phyloP scores from a whole-genome alignment of 78 protist genomes.

The Dictyostelium citrinum region DNA sequence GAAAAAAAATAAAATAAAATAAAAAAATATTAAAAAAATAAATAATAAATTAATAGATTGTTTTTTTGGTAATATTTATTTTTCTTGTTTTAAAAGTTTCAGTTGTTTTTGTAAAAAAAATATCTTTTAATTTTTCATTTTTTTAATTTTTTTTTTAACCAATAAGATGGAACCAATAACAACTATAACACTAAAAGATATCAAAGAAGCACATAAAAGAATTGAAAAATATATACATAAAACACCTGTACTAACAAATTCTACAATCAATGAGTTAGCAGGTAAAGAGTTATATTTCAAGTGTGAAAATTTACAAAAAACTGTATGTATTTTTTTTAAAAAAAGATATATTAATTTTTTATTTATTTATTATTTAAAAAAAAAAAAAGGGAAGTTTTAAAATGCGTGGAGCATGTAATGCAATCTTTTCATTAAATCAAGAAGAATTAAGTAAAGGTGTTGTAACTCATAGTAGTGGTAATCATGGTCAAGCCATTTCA shows the following conservation, averaged over 20 bases:
- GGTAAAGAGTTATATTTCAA: slow-evolving; percentile 73
- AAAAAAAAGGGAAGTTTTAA: slow-evolving; percentile 86
- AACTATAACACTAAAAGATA: slow-evolving; percentile 30
- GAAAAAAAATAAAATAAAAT: neutral
- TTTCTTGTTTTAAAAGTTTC: no score
- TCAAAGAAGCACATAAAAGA: slow-evolving; percentile 63
- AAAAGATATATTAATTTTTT: no score
- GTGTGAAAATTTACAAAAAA: slow-evolving; percentile 84
- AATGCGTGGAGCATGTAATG: slow-evolving; percentile 84
- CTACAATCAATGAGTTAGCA: slow-evolving; percentile 45
- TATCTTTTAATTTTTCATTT: neutral
- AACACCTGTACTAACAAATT: slow-evolving; percentile 70
- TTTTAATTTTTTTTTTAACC: neutral
- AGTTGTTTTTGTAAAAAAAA: no score
- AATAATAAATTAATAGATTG: no score
- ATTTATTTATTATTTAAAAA: no score
- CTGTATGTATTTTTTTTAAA: neutral
- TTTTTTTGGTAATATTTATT: no score
- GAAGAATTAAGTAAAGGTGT: slow-evolving; percentile 47
- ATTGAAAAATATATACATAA: slow-evolving; percentile 41
- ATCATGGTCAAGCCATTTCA: slow-evolving; percentile 90
- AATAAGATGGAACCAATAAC: neutral
- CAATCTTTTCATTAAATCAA: slow-evolving; percentile 37
- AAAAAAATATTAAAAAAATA: neutral
- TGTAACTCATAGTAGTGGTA: slow-evolving; percentile 80